phyloP scores from a whole-genome alignment of 345 rosid species.

The Raphanus raphanistrum region DNA sequence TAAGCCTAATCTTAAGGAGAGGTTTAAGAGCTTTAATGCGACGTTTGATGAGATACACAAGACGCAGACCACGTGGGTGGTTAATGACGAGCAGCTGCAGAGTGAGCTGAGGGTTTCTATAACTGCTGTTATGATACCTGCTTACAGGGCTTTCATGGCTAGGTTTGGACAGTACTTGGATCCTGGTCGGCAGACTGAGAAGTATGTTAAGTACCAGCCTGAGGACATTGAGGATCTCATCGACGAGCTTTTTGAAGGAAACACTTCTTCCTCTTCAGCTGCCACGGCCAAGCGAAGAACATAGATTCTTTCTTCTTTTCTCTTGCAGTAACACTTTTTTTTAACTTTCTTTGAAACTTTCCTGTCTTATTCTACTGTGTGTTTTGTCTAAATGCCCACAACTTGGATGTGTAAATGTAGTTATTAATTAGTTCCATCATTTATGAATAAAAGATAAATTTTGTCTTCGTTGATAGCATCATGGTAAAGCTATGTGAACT shows the following conservation, averaged over 20 bases:
- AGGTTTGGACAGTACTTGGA: constrained; percentile 68
- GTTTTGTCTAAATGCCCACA: constrained; percentile 31
- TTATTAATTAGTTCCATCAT: constrained; percentile 16
- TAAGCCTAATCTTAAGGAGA: constrained; percentile 80
- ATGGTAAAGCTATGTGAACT: no score
- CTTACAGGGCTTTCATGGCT: constrained; percentile 77
- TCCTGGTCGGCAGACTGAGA: constrained; percentile 83
- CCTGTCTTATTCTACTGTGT: constrained; percentile 26
- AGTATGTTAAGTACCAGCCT: constrained; percentile 82
- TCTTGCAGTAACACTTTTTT: constrained; percentile 22
- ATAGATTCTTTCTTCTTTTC: constrained; percentile 32
- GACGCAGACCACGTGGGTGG: constrained; percentile 88
- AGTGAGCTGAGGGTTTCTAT: constrained; percentile 92
- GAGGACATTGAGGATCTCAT: constrained; percentile 84
- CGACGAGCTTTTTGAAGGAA: constrained; percentile 84
- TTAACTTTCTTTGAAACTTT: background rate
- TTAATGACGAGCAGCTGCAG: constrained; percentile 85
- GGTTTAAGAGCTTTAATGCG: constrained; percentile 80
- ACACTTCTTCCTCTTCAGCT: constrained; percentile 34
- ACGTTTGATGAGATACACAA: constrained; percentile 87
- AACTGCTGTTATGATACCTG: constrained; percentile 72
- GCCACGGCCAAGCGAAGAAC: constrained; percentile 49
- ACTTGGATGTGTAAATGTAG: constrained; percentile 38
- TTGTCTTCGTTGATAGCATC: no score
- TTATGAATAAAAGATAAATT: no score